These are phyloP conservation scores for Scalesia atractyloides DNA, from an alignment of 129 eudicot genomes.

Conservation along the genomic window DNA sequence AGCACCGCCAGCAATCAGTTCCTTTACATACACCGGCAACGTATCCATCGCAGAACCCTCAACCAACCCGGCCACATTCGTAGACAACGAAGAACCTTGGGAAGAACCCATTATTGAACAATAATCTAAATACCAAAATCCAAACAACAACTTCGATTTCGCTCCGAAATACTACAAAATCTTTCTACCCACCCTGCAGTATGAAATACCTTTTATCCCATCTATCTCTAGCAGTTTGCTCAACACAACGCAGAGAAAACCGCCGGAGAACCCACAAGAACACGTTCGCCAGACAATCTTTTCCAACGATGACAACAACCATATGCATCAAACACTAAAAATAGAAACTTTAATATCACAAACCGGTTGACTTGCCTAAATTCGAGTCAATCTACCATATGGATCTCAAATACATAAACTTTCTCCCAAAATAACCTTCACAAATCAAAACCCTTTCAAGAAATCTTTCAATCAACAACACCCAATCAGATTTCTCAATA, in stretches of 20 bases:
- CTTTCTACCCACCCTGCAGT: slow-evolving; percentile 65
- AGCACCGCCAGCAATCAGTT: slow-evolving; percentile 95
- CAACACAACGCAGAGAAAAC: slow-evolving; percentile 47
- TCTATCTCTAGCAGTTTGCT: slow-evolving; percentile 66
- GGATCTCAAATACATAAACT: slow-evolving; percentile 17
- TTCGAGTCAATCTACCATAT: slow-evolving; percentile 36
- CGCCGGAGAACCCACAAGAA: slow-evolving; percentile 55
- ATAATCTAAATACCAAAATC: not conserved
- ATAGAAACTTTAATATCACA: slow-evolving; percentile 8
- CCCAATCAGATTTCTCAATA: slow-evolving; percentile 16
- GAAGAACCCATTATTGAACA: slow-evolving; percentile 57
- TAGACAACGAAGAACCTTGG: slow-evolving; percentile 63
- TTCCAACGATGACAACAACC: slow-evolving; percentile 30
- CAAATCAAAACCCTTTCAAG: slow-evolving; percentile 11
- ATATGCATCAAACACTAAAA: slow-evolving; percentile 60
- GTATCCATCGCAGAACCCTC: slow-evolving; percentile 66
- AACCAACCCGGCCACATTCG: slow-evolving; percentile 60
- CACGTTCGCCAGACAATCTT: slow-evolving; percentile 63
- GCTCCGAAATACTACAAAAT: not conserved
- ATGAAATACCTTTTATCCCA: slow-evolving; percentile 77
- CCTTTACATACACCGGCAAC: slow-evolving; percentile 83
- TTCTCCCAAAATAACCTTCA: not conserved
- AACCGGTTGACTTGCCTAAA: slow-evolving; percentile 30
- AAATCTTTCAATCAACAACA: not conserved
- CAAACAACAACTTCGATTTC: slow-evolving; percentile 5